Evolutionary conservation across 2,329 filamentous ascomycete species (phyloP).

Genomic region (Colletotrichum lini): DNA sequence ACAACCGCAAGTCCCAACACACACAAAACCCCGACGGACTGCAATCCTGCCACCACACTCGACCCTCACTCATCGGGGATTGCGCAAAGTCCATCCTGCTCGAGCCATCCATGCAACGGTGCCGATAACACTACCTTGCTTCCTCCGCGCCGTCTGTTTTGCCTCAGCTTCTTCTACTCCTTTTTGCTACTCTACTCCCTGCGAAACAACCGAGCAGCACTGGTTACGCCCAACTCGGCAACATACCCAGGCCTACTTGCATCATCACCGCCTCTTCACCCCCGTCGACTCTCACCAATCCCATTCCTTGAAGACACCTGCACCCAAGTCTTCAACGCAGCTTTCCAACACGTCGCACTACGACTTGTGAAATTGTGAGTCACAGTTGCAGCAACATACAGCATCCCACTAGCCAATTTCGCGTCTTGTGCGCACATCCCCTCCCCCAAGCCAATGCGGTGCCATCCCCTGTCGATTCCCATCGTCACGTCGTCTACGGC

Average conservation of each 20-base stretch:
- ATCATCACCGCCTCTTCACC: slow-evolving; percentile 43
- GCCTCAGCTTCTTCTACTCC: slow-evolving; percentile 41
- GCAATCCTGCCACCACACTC: slow-evolving; percentile 12
- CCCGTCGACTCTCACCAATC: slow-evolving; percentile 41
- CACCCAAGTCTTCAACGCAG: slow-evolving; percentile 29
- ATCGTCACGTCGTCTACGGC: slow-evolving; percentile 48
- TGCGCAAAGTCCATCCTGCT: slow-evolving; percentile 29
- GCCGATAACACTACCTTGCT: slow-evolving; percentile 47
- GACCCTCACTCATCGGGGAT: slow-evolving; percentile 27
- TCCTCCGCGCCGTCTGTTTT: slow-evolving; percentile 45
- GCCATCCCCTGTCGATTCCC: slow-evolving; percentile 18
- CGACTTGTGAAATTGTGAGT: slow-evolving; percentile 43
- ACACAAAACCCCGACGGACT: background rate
- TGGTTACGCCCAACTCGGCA: slow-evolving; percentile 55
- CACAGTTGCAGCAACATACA: slow-evolving; percentile 41
- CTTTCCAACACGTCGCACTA: slow-evolving; percentile 41
- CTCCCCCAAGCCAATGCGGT: slow-evolving; percentile 12
- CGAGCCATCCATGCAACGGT: slow-evolving; percentile 42
- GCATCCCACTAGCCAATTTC: slow-evolving; percentile 38
- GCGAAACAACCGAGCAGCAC: slow-evolving; percentile 52
- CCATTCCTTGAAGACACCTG: slow-evolving; percentile 28
- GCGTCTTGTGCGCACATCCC: slow-evolving; percentile 27
- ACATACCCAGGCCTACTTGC: slow-evolving; percentile 46
- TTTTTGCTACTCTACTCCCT: slow-evolving; percentile 43
- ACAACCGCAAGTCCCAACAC: slow-evolving; percentile 35